Evolutionary conservation across 2,329 filamentous ascomycete genomes (phyloP).

Genomic region (Aspergillus sergii): DNA sequence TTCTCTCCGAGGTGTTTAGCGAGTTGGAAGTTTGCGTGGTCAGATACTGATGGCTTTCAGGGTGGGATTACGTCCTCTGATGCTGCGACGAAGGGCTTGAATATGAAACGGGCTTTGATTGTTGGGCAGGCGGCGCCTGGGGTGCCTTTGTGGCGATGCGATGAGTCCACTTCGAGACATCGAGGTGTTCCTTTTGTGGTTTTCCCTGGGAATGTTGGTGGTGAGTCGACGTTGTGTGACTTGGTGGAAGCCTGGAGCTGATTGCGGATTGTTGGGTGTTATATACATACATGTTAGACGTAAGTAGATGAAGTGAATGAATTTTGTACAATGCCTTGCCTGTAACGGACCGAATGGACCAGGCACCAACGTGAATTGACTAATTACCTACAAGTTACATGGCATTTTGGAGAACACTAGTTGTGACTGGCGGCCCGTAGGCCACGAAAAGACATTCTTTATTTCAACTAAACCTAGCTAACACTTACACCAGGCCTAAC

Average conservation of each 20-base stretch:
- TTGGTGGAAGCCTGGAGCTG: conserved; percentile 47
- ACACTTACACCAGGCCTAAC: conserved; percentile 19
- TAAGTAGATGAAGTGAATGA: neutral
- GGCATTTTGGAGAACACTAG: neutral
- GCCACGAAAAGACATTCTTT: conserved; percentile 26
- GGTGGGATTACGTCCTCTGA: conserved; percentile 64
- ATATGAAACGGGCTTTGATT: conserved; percentile 57
- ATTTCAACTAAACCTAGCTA: conserved; percentile 29
- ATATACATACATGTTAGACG: neutral
- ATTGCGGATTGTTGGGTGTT: neutral
- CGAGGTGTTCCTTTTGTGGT: conserved; percentile 59
- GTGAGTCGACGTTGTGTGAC: conserved; percentile 50
- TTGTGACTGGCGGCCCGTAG: conserved; percentile 22
- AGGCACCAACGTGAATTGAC: neutral
- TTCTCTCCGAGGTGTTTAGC: too few relatives aligned
- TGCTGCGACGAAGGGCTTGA: conserved; percentile 59
- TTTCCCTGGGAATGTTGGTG: conserved; percentile 62
- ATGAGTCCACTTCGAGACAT: conserved; percentile 56
- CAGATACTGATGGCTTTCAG: conserved; percentile 25
- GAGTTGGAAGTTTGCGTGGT: too few relatives aligned
- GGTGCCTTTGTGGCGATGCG: conserved; percentile 62
- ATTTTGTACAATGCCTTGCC: neutral
- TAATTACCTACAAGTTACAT: neutral
- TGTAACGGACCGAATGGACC: neutral
- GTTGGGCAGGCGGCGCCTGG: conserved; percentile 61